phyloP scores from a whole-genome alignment of 352 stramenopile genomes.

The Thalassiosira oceanica region DNA sequence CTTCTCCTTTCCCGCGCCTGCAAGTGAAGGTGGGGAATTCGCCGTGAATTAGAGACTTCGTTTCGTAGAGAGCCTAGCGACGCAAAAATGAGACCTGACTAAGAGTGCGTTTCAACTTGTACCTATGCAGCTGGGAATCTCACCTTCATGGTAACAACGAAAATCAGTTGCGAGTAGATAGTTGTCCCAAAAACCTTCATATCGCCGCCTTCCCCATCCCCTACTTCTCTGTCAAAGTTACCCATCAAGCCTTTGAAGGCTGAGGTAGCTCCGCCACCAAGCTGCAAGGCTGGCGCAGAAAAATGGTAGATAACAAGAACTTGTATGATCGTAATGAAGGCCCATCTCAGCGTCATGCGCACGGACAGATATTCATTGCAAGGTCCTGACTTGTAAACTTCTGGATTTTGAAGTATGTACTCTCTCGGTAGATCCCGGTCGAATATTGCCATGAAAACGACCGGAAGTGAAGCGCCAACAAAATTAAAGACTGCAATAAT shows the following conservation, averaged over 20 bases:
- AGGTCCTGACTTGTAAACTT: slow-evolving; percentile 74
- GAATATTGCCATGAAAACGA: slow-evolving; percentile 84
- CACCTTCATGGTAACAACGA: slow-evolving; percentile 94
- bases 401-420: slow-evolving; percentile 70
- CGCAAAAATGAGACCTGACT: too few relatives aligned
- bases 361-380: slow-evolving; percentile 77
- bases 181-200: slow-evolving; percentile 92
- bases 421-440: slow-evolving; percentile 79
- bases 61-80: slow-evolving; percentile 74
- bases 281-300: slow-evolving; percentile 39
- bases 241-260: slow-evolving; percentile 75
- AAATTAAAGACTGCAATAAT: slow-evolving; percentile 91
- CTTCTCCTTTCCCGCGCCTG: slow-evolving; percentile 50
- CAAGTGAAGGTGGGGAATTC: slow-evolving; percentile 64
- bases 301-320: slow-evolving; percentile 73
- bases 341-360: slow-evolving; percentile 69
- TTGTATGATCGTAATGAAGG: slow-evolving; percentile 66
- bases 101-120: too few relatives aligned
- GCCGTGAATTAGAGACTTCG: slow-evolving; percentile 67
- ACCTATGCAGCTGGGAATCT: too few relatives aligned
- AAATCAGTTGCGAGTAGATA: slow-evolving; percentile 91
- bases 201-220: slow-evolving; percentile 86
- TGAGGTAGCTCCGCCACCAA: slow-evolving; percentile 63
- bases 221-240: slow-evolving; percentile 84
- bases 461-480: slow-evolving; percentile 92